These are phyloP conservation scores for Heliamphora exappendiculata DNA, from an alignment of 148 eudicot species.

Conservation along the genomic window DNA sequence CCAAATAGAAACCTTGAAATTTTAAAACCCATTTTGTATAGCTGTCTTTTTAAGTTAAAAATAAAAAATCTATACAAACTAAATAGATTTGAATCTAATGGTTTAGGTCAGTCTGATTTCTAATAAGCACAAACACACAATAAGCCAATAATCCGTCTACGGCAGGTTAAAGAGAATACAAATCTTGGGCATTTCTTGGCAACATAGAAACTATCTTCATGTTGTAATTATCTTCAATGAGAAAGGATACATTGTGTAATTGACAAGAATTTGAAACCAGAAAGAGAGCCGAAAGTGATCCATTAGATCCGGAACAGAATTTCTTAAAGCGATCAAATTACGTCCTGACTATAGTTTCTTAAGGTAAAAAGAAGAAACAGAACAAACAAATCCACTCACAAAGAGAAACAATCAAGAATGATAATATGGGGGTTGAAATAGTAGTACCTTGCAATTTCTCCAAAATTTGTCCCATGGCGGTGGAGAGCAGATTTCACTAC, in stretches of 20 bases:
- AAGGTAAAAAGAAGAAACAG: neutral
- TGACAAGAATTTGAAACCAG: neutral
- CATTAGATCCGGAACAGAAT: too few relatives aligned
- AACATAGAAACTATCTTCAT: neutral
- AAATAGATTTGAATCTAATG: neutral
- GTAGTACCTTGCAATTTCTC: conserved; percentile 25
- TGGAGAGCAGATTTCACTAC: conserved; percentile 5
- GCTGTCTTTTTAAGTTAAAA: neutral
- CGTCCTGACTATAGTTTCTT: too few relatives aligned
- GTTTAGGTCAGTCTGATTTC: neutral
- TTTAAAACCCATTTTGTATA: too few relatives aligned
- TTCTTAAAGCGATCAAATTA: neutral
- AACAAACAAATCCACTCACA: neutral
- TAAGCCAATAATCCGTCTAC: neutral
- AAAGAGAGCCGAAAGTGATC: too few relatives aligned
- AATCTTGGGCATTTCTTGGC: neutral
- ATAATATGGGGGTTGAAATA: neutral
- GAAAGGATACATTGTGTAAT: too few relatives aligned
- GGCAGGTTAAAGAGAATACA: too few relatives aligned
- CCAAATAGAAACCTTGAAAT: too few relatives aligned
- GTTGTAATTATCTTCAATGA: too few relatives aligned
- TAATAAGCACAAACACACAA: neutral
- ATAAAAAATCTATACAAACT: neutral
- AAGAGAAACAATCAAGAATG: neutral
- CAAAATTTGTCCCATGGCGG: conserved; percentile 27